These are phyloP conservation scores for Aureobasidium subglaciale DNA, from an alignment of 2,329 filamentous ascomycete genomes.

Conservation along the genomic window DNA sequence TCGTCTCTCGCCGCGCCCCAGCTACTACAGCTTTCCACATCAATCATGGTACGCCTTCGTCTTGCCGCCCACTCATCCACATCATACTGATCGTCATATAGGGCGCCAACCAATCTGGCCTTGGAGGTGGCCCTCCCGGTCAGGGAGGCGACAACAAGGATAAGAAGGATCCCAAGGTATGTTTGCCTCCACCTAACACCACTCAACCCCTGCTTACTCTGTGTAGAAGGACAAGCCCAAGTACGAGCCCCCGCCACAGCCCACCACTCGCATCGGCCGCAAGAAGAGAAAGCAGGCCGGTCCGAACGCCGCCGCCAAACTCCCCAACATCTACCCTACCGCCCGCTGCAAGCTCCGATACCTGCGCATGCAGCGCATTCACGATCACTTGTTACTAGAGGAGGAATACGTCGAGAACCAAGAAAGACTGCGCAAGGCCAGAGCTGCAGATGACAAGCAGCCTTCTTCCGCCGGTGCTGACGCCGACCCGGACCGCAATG, in stretches of 20 bases:
- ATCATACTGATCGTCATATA: constrained; percentile 29
- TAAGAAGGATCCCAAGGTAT: constrained; percentile 67
- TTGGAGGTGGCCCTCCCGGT: constrained; percentile 61
- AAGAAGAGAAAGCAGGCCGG: constrained; percentile 98
- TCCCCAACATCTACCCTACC: constrained; percentile 88
- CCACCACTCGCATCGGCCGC: constrained; percentile 91
- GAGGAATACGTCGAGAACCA: constrained; percentile 99
- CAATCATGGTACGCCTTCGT: constrained; percentile 14
- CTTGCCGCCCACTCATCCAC: background rate
- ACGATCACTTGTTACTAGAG: constrained; percentile 92
- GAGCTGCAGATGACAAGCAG: constrained; percentile 60
- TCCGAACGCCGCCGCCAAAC: constrained; percentile 88
- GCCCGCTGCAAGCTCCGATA: constrained; percentile 96
- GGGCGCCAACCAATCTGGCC: constrained; percentile 82
- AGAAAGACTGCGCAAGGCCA: constrained; percentile 88
- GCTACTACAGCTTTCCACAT: background rate
- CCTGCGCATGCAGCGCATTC: constrained; percentile 95
- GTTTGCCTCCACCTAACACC: constrained; percentile 6
- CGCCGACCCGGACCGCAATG: constrained; percentile 76
- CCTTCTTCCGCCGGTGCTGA: constrained; percentile 55
- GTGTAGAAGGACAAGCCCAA: constrained; percentile 96
- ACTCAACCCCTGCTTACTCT: background rate
- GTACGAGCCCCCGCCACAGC: constrained; percentile 96
- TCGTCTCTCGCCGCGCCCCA: background rate
- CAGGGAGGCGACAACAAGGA: constrained; percentile 67